These are phyloP conservation scores for Cucumis melo DNA, from an alignment of 306 rosid genomes.

Conservation along the genomic window DNA sequence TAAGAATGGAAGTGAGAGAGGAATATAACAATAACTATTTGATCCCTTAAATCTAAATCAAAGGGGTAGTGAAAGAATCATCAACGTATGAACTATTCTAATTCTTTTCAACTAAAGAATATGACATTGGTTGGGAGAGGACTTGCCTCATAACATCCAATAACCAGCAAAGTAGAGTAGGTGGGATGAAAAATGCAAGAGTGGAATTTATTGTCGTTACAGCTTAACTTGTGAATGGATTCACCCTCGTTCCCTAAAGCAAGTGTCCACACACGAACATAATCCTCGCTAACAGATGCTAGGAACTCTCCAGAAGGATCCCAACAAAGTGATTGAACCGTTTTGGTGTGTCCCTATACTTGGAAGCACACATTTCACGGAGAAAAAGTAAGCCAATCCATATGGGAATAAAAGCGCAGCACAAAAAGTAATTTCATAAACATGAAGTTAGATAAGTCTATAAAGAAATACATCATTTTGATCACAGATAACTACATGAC, in stretches of 20 bases:
- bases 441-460: too few relatives aligned
- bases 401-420: too few relatives aligned
- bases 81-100: not conserved
- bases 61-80: not conserved
- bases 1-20: not conserved
- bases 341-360: conserved; percentile 70
- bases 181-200: conserved; percentile 88
- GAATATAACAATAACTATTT: not conserved
- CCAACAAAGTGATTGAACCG: conserved; percentile 71
- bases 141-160: conserved; percentile 94
- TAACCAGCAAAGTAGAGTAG: conserved; percentile 66
- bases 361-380: conserved; percentile 11
- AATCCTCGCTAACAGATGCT: conserved; percentile 95
- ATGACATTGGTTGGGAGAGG: not conserved
- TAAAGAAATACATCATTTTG: too few relatives aligned
- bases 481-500: too few relatives aligned
- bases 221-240: conserved; percentile 73
- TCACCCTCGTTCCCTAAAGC: conserved; percentile 79
- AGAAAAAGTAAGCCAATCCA: too few relatives aligned
- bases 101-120: not conserved
- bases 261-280: conserved; percentile 78
- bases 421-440: too few relatives aligned
- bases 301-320: conserved; percentile 84
- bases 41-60: not conserved
- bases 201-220: conserved; percentile 73